Conservation (phyloP, 176 grass and related monocot genomes). For the Juncus inflexus region DNA sequence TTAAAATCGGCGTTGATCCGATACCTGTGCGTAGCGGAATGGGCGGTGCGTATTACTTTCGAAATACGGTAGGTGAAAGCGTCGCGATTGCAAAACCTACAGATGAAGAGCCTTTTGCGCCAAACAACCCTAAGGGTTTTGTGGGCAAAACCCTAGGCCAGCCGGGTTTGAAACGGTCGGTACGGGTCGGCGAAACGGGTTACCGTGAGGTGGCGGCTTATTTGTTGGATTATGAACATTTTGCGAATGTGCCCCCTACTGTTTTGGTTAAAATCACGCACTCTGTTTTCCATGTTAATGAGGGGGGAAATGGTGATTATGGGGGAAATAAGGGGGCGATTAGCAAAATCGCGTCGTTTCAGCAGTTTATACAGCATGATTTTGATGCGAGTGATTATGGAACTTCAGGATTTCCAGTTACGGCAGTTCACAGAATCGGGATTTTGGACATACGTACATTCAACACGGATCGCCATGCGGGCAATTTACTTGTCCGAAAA, state of each 20-base stretch:
- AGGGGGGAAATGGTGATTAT: conserved; percentile 31
- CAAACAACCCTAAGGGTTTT: conserved; percentile 95
- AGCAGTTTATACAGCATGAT: conserved; percentile 88
- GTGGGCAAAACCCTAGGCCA: conserved; percentile 70
- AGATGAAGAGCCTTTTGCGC: conserved; percentile 95
- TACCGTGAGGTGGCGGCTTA: conserved; percentile 88
- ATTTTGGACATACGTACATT: conserved; percentile 94
- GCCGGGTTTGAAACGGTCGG: conserved; percentile 89
- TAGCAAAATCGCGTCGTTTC: conserved; percentile 90
- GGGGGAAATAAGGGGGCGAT: conserved; percentile 38
- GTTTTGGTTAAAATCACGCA: conserved; percentile 91
- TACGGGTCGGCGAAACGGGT: conserved; percentile 86
- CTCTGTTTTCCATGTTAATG: conserved; percentile 73
- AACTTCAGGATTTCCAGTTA: conserved; percentile 83
- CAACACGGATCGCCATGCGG: conserved; percentile 91
- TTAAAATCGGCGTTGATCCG: conserved; percentile 63
- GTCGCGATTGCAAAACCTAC: conserved; percentile 97
- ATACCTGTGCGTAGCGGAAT: conserved; percentile 72
- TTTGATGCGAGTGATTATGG: conserved; percentile 96
- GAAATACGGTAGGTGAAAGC: conserved; percentile 57
- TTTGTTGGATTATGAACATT: conserved; percentile 59
- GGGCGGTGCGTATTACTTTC: conserved; percentile 93
- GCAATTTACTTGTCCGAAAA: conserved; percentile 81
- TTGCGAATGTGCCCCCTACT: conserved; percentile 88
- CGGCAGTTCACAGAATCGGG: conserved; percentile 82